These are phyloP conservation scores for Blastobotrys apis DNA, from an alignment of 1,139 yeast species.

Conservation along the genomic window DNA sequence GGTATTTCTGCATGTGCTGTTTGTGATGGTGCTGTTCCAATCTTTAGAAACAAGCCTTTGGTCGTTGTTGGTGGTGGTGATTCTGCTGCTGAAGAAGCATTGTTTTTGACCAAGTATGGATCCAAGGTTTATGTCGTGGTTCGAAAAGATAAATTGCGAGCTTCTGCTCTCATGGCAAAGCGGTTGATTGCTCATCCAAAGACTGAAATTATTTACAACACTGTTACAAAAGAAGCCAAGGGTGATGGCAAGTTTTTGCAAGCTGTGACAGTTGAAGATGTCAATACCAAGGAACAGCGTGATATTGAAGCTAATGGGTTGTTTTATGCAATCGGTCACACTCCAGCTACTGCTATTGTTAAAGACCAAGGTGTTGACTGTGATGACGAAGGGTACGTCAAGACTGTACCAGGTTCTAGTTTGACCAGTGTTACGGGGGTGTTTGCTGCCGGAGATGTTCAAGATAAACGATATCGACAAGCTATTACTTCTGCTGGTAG, in stretches of 20 bases:
- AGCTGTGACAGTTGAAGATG: conserved; percentile 49
- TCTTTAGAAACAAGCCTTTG: conserved; percentile 93
- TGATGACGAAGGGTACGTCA: conserved; percentile 82
- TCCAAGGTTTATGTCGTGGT: conserved; percentile 90
- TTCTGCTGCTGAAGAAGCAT: conserved; percentile 98
- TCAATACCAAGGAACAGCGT: conserved; percentile 60
- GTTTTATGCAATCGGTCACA: conserved; percentile 97
- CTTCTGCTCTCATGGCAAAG: conserved; percentile 94
- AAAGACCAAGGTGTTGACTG: conserved; percentile 72
- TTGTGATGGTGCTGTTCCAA: conserved; percentile 99
- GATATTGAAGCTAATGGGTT: conserved; percentile 84
- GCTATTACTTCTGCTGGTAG: conserved; percentile 99
- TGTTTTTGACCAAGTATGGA: conserved; percentile 92
- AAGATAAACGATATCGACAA: conserved; percentile 94
- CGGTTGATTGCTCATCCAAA: conserved; percentile 80
- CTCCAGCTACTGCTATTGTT: conserved; percentile 86
- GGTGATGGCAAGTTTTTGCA: conserved; percentile 71
- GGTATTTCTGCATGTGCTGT: conserved; percentile 99
- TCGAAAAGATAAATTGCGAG: conserved; percentile 90
- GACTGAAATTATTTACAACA: conserved; percentile 84
- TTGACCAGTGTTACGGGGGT: conserved; percentile 86
- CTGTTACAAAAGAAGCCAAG: conserved; percentile 80
- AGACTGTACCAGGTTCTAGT: conserved; percentile 85
- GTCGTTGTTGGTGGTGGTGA: conserved; percentile 99
- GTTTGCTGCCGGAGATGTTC: conserved; percentile 99